Conservation (phyloP, 768 basidiomycete genomes). For the Xerocomellus amylosporus region DNA sequence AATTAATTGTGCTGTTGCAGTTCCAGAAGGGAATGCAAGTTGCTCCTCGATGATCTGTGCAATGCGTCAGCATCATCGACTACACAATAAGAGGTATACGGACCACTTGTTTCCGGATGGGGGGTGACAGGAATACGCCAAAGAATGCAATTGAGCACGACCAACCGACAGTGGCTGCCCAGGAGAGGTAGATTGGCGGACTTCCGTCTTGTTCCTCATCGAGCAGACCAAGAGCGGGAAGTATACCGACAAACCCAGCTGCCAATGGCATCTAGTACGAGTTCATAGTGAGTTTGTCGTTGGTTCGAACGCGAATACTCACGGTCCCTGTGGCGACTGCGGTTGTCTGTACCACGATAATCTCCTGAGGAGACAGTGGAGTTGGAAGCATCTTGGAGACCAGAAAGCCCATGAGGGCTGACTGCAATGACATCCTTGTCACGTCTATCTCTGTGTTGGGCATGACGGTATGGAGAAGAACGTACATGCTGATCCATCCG, state of each 20-base stretch:
- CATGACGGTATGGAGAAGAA: background rate
- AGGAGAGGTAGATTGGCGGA: conserved; percentile 70
- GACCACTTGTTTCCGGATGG: conserved; percentile 91
- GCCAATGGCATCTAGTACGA: conserved; percentile 69
- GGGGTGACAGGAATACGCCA: conserved; percentile 97
- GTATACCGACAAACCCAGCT: conserved; percentile 87
- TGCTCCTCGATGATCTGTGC: conserved; percentile 88
- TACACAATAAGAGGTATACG: conserved; percentile 25
- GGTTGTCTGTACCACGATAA: conserved; percentile 92
- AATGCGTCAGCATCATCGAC: conserved; percentile 3
- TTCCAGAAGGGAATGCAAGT: conserved; percentile 91
- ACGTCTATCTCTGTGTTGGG: background rate
- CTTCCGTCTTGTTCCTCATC: conserved; percentile 71
- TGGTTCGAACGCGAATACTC: conserved; percentile 1
- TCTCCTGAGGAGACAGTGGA: conserved; percentile 85
- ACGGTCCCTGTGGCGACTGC: conserved; percentile 89
- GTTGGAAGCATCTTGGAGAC: conserved; percentile 70
- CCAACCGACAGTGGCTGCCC: conserved; percentile 76
- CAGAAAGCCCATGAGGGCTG: conserved; percentile 88
- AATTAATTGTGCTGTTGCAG: conserved; percentile 93
- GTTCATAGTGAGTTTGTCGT: background rate
- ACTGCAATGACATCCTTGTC: conserved; percentile 91
- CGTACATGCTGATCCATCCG: conserved; percentile 86
- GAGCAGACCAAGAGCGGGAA: conserved; percentile 86
- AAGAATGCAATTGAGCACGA: conserved; percentile 92